phyloP scores from a whole-genome alignment of 805 yeast species.

The Lachancea sp. region DNA sequence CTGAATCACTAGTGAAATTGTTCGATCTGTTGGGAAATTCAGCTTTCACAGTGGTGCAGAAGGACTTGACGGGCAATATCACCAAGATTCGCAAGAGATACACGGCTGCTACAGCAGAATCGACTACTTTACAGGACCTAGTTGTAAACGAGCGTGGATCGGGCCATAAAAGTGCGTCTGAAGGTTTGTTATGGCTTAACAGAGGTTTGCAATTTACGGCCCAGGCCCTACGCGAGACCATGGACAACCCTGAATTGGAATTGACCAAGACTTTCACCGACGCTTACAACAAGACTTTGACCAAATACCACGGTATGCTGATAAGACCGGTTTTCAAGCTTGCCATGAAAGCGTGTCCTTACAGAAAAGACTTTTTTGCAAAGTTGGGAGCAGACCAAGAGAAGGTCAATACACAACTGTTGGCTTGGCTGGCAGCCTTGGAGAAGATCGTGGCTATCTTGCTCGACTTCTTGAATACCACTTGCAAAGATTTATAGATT shows the following conservation, averaged over 20 bases:
- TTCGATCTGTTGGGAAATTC: slow-evolving; percentile 78
- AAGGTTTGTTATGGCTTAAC: slow-evolving; percentile 81
- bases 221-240: slow-evolving; percentile 75
- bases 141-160: slow-evolving; percentile 65
- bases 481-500: slow-evolving; percentile 10
- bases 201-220: slow-evolving; percentile 90
- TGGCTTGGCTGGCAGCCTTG: slow-evolving; percentile 68
- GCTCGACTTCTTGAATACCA: slow-evolving; percentile 60
- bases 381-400: slow-evolving; percentile 75
- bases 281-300: slow-evolving; percentile 75
- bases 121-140: slow-evolving; percentile 70
- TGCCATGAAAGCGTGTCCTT: slow-evolving; percentile 95
- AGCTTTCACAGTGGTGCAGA: slow-evolving; percentile 79
- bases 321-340: slow-evolving; percentile 82
- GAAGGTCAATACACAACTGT: slow-evolving; percentile 58
- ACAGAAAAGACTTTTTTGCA: slow-evolving; percentile 74
- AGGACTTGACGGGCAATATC: slow-evolving; percentile 83
- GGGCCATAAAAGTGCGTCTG: slow-evolving; percentile 71
- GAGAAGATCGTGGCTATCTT: slow-evolving; percentile 68
- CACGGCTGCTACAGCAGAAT: slow-evolving; percentile 54
- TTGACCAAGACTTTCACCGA: slow-evolving; percentile 72
- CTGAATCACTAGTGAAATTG: slow-evolving; percentile 74
- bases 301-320: slow-evolving; percentile 74
- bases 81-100: slow-evolving; percentile 63
- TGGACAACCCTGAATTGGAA: slow-evolving; percentile 55